Conservation (phyloP, 495 filamentous ascomycete species). For the Penicillium pulvis region DNA sequence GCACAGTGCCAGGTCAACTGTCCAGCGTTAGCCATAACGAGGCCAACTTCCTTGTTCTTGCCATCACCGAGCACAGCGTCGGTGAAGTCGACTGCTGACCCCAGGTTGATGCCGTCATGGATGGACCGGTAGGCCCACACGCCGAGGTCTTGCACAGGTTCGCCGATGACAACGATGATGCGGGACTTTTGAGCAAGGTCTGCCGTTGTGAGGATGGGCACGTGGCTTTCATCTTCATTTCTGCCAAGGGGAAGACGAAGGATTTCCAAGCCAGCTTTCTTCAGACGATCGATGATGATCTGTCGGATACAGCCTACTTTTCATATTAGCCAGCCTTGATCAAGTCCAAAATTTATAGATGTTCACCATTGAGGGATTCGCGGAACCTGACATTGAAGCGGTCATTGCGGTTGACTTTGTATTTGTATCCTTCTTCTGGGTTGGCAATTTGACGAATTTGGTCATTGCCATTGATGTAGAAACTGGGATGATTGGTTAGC, state of each 20-base stretch:
- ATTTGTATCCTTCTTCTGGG: slow-evolving; percentile 70
- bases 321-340: background rate
- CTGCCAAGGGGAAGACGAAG: slow-evolving; percentile 60
- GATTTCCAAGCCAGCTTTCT: slow-evolving; percentile 51
- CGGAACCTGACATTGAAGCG: slow-evolving; percentile 71
- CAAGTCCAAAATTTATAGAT: background rate
- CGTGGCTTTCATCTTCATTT: slow-evolving; percentile 51
- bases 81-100: slow-evolving; percentile 65
- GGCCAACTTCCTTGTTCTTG: slow-evolving; percentile 21
- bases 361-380: slow-evolving; percentile 67
- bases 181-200: slow-evolving; percentile 60
- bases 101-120: slow-evolving; percentile 61
- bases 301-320: slow-evolving; percentile 61
- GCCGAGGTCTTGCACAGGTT: slow-evolving; percentile 69
- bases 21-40: slow-evolving; percentile 74
- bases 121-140: slow-evolving; percentile 70
- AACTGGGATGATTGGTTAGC: slow-evolving; percentile 46
- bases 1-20: slow-evolving; percentile 69
- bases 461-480: slow-evolving; percentile 69
- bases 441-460: slow-evolving; percentile 68
- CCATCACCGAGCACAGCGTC: slow-evolving; percentile 43
- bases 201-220: slow-evolving; percentile 66
- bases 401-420: slow-evolving; percentile 66
- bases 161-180: slow-evolving; percentile 74
- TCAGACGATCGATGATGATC: slow-evolving; percentile 62